phyloP scores from a whole-genome alignment of 2,329 filamentous ascomycete species.

The Aphanoascus verrucosus region DNA sequence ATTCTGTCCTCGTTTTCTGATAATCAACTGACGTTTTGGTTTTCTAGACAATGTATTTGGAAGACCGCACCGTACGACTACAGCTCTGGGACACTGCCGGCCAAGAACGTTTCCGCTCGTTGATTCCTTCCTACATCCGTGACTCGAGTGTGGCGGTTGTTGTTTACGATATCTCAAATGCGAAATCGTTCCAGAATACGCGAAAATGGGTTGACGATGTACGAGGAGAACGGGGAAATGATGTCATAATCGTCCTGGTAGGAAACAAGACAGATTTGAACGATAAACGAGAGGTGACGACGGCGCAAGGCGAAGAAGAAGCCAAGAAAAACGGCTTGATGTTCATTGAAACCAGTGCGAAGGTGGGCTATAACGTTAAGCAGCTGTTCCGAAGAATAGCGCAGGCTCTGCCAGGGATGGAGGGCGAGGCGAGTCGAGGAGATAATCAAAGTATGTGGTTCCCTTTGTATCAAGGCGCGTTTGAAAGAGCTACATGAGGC shows the following conservation, averaged over 20 bases:
- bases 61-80: slow-evolving; percentile 92
- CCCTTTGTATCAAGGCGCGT: no score
- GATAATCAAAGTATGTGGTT: slow-evolving; percentile 66
- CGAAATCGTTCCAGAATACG: slow-evolving; percentile 96
- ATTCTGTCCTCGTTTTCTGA: no score
- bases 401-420: slow-evolving; percentile 94
- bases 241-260: slow-evolving; percentile 96
- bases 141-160: slow-evolving; percentile 97
- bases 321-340: slow-evolving; percentile 96
- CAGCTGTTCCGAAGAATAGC: slow-evolving; percentile 95
- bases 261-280: slow-evolving; percentile 99
- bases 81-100: slow-evolving; percentile 98
- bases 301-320: slow-evolving; percentile 91
- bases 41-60: slow-evolving; percentile 92
- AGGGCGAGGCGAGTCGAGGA: slow-evolving; percentile 69
- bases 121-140: slow-evolving; percentile 97
- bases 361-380: slow-evolving; percentile 97
- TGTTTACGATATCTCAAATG: slow-evolving; percentile 95
- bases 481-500: slow-evolving; percentile 1
- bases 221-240: slow-evolving; percentile 87
- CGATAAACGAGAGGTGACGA: slow-evolving; percentile 96
- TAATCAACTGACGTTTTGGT: no score
- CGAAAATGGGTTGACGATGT: slow-evolving; percentile 99
- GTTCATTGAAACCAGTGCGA: slow-evolving; percentile 98
- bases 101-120: slow-evolving; percentile 89